Conservation (phyloP, 371 early-diverging fungal genomes). For the Circinella minor region DNA sequence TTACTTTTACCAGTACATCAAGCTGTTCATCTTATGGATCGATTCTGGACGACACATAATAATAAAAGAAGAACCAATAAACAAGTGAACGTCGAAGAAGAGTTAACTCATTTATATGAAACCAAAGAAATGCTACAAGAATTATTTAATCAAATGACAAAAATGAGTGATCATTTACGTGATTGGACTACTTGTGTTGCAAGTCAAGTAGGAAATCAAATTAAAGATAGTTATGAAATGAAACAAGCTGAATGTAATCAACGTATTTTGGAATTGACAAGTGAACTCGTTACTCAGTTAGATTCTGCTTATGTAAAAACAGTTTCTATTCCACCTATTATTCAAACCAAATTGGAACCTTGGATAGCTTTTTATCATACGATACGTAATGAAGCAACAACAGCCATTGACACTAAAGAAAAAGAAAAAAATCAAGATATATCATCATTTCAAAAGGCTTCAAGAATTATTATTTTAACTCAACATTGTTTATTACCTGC, state of each 20-base stretch:
- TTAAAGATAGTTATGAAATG: slow-evolving; percentile 31
- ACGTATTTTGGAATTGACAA: slow-evolving; percentile 34
- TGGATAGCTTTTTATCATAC: slow-evolving; percentile 52
- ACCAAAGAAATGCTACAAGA: slow-evolving; percentile 35
- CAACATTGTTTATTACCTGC: slow-evolving; percentile 55
- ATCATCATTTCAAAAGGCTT: slow-evolving; percentile 56
- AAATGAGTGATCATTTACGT: slow-evolving; percentile 27
- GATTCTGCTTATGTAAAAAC: slow-evolving; percentile 49
- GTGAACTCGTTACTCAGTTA: slow-evolving; percentile 33
- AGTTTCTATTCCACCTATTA: slow-evolving; percentile 41
- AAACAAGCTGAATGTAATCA: slow-evolving; percentile 33
- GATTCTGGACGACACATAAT: slow-evolving; percentile 20
- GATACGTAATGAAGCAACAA: slow-evolving; percentile 28
- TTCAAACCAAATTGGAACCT: slow-evolving; percentile 51
- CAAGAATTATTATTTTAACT: slow-evolving; percentile 53
- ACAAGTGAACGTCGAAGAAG: slow-evolving; percentile 12
- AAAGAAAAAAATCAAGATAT: slow-evolving; percentile 36
- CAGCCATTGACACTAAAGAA: slow-evolving; percentile 27
- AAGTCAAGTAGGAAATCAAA: slow-evolving; percentile 17
- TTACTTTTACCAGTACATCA: slow-evolving; percentile 38
- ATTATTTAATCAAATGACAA: slow-evolving; percentile 25
- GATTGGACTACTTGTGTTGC: slow-evolving; percentile 11
- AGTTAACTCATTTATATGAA: slow-evolving; percentile 15
- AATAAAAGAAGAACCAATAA: slow-evolving; percentile 13
- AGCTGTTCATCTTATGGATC: slow-evolving; percentile 25